Conservation (phyloP, 2,329 filamentous ascomycete species). For the Fusarium nanum region DNA sequence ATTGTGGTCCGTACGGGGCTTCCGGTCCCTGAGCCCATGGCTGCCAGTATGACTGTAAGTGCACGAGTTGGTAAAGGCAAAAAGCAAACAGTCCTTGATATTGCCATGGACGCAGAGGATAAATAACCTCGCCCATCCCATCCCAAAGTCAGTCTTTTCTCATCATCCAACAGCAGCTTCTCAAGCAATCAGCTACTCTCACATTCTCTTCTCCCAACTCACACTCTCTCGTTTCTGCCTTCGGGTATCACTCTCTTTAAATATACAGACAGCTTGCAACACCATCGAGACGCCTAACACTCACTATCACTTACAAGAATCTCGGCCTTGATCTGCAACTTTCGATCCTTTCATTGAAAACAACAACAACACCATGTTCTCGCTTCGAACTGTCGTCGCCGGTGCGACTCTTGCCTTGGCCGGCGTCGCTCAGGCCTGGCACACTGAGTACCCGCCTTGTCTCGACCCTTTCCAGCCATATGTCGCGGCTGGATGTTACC, state of each 20-base stretch:
- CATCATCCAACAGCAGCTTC: slow-evolving; percentile 41
- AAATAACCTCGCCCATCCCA: slow-evolving; percentile 39
- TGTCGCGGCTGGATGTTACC: slow-evolving; percentile 61
- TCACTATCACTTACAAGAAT: slow-evolving; percentile 12
- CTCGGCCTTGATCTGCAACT: slow-evolving; percentile 23
- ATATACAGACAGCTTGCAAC: slow-evolving; percentile 23
- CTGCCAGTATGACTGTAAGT: neutral
- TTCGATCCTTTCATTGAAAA: slow-evolving; percentile 31
- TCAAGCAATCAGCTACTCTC: slow-evolving; percentile 38
- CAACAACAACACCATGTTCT: slow-evolving; percentile 35
- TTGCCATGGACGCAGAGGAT: slow-evolving; percentile 20
- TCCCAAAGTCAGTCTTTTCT: slow-evolving; percentile 1
- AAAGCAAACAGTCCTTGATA: neutral
- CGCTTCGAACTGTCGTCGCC: slow-evolving; percentile 48
- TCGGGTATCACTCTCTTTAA: slow-evolving; percentile 42
- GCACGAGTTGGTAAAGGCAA: slow-evolving; percentile 9
- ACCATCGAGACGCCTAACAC: slow-evolving; percentile 12
- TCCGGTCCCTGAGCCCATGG: slow-evolving; percentile 25
- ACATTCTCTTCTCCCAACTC: slow-evolving; percentile 35
- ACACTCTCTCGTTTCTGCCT: slow-evolving; percentile 20
- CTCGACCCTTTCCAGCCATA: slow-evolving; percentile 60
- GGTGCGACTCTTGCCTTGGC: slow-evolving; percentile 55
- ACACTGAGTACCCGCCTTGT: slow-evolving; percentile 59
- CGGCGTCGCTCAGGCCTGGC: slow-evolving; percentile 54
- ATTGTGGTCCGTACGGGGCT: slow-evolving; percentile 33